Evolutionary conservation across 179 eudicot species (phyloP).

Genomic region (Beta macrorhiza): DNA sequence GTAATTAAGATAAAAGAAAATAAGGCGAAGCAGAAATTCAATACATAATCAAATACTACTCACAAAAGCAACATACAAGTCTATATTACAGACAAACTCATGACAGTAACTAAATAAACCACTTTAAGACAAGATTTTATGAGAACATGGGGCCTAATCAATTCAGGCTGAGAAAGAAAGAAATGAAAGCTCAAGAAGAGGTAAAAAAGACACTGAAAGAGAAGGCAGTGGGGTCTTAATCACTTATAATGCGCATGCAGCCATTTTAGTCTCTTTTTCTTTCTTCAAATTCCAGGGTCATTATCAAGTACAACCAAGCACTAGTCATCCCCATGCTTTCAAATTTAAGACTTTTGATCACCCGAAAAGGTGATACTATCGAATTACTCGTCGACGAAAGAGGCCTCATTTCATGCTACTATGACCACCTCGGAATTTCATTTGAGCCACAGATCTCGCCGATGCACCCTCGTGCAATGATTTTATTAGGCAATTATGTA

Average conservation of each 20-base stretch:
- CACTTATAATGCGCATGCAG: conserved; percentile 53
- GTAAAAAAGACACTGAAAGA: conserved; percentile 18
- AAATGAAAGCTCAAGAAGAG: conserved; percentile 25
- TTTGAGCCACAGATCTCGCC: not conserved
- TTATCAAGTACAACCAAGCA: conserved; percentile 35
- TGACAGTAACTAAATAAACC: conserved; percentile 18
- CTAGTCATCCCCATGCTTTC: conserved; percentile 30
- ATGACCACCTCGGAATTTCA: not conserved
- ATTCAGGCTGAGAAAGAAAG: conserved; percentile 26
- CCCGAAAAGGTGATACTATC: conserved; percentile 31
- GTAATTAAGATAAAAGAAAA: not conserved
- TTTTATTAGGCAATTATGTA: conserved; percentile 35
- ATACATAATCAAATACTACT: conserved; percentile 3
- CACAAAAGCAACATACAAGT: not conserved
- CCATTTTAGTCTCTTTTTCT: conserved; percentile 6
- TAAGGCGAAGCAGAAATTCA: not conserved
- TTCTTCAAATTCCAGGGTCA: conserved; percentile 32
- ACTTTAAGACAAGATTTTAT: conserved; percentile 27
- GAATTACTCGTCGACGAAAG: conserved; percentile 26
- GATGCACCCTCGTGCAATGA: not conserved
- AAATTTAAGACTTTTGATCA: conserved; percentile 29
- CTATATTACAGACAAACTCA: conserved; percentile 30
- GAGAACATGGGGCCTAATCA: conserved; percentile 24
- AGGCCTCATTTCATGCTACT: conserved; percentile 4
- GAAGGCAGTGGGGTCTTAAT: conserved; percentile 40